Evolutionary conservation across 2,329 filamentous ascomycete genomes (phyloP), one percentile per base, ranked within the genome.

Genomic region (Colletotrichum tropicicola): DNA sequence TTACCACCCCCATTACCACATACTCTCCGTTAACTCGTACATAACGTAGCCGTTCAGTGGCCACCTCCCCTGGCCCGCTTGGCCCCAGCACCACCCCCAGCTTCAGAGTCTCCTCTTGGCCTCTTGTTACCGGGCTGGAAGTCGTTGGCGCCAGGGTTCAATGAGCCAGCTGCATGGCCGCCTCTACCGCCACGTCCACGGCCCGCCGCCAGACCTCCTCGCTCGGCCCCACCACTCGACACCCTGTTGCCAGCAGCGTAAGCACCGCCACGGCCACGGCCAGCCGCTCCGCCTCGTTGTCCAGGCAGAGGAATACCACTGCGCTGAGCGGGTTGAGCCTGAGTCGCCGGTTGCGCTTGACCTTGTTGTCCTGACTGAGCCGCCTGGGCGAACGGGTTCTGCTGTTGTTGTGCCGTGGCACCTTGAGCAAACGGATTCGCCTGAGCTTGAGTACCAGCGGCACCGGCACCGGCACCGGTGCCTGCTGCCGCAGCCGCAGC

Each of bases 51-150:
- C 8, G n/a, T 13, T 35, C 32, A 64, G 73, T 71, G 80, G 44
- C 79, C 78, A 21, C 75, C 77, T 64, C 80, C 80, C 35, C 80
- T 73, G 4, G 79, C 77, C 63, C 80, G 73, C 72, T 82, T 82
- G 4, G 78, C 79, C 19, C 80, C 80, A 2, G 78, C 79, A 4
- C 49, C 59, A 17, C 74, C 79, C 4, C 77, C 79, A 21, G 68
- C 74, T 53, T 82, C 80, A 0, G 77, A 78, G 58, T 89, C 87
- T 51, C 87, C 85, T 56, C 87, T 79, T 13, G 85, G 81, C 27
- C 87, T 80, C 75, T 89, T 89, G 68, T 81, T 85, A 4, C 86
- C 85, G 8, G 84, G 83, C 43, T 87, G 86, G 69, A 87, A 85
- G 60, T 89, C 88, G 51, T 82, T 78, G 9, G 83, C 86, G 12